Percentiles rank a stretch among this genome's conserved stretches.
Conservation (phyloP, 2,329 filamentous ascomycete species). For the Orbilia ellipsospora region DNA sequence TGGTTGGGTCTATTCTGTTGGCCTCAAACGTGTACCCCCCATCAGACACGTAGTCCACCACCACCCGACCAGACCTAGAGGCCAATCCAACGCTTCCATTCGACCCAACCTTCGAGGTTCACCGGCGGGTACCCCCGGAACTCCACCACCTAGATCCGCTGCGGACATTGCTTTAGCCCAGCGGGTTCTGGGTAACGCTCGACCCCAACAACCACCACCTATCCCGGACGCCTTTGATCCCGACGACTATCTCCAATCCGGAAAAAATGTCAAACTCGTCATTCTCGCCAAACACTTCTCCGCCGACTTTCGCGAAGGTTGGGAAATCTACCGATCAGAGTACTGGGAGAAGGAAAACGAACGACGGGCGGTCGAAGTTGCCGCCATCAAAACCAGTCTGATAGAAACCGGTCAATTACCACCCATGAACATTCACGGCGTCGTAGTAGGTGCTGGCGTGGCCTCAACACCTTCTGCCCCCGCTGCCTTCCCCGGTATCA, state of each 20-base stretch:
- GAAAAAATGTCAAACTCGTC: constrained; percentile 90
- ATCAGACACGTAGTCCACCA: constrained; percentile 18
- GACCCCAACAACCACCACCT: neutral
- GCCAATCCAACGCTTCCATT: constrained; percentile 34
- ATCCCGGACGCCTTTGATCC: constrained; percentile 65
- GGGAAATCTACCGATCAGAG: constrained; percentile 91
- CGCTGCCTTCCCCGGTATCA: constrained; percentile 36
- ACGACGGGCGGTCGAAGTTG: constrained; percentile 69
- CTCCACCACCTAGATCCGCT: constrained; percentile 42
- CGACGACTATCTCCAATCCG: constrained; percentile 85
- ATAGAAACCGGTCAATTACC: constrained; percentile 46
- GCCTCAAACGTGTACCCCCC: constrained; percentile 37
- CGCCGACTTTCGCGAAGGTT: constrained; percentile 92
- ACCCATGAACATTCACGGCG: constrained; percentile 47
- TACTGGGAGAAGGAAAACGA: constrained; percentile 99
- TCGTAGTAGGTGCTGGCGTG: constrained; percentile 36
- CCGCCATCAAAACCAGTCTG: constrained; percentile 46
- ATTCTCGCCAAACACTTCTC: constrained; percentile 95
- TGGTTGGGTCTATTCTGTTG: constrained; percentile 47
- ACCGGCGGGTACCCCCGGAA: constrained; percentile 28
- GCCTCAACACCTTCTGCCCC: constrained; percentile 12
- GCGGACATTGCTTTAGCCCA: constrained; percentile 36
- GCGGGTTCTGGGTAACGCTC: constrained; percentile 33
- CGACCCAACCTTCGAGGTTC: constrained; percentile 14
- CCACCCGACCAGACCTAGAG: constrained; percentile 11